Evolutionary conservation across 2,329 filamentous ascomycete genomes (phyloP).

Genomic region (Metarhizium album): DNA sequence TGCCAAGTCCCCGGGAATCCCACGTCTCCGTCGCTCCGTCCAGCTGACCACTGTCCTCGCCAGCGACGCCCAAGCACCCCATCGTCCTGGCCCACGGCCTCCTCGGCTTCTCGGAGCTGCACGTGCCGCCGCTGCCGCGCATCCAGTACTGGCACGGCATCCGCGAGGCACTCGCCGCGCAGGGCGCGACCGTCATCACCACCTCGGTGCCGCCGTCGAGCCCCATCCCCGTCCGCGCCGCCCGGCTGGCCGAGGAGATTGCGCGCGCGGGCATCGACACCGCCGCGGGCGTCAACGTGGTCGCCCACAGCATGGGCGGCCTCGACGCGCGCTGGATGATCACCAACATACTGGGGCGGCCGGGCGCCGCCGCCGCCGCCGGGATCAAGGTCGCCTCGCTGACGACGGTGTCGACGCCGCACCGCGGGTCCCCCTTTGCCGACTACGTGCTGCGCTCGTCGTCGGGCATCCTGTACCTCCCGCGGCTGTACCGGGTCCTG

Average conservation of each 20-base stretch:
- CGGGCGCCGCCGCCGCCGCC: background rate
- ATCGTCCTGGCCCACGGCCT: slow-evolving; percentile 57
- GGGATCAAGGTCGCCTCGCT: slow-evolving; percentile 36
- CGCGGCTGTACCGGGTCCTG: slow-evolving; percentile 41
- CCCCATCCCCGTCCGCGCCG: slow-evolving; percentile 49
- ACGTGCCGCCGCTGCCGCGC: slow-evolving; percentile 39
- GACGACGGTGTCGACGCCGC: slow-evolving; percentile 45
- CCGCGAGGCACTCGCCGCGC: slow-evolving; percentile 41
- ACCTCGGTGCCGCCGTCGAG: slow-evolving; percentile 51
- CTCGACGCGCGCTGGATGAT: slow-evolving; percentile 58
- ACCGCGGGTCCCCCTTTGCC: slow-evolving; percentile 44
- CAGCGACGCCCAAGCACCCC: slow-evolving; percentile 47
- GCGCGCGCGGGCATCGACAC: slow-evolving; percentile 15
- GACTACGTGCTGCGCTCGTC: slow-evolving; percentile 36
- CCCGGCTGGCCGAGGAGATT: slow-evolving; percentile 45
- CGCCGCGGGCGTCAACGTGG: slow-evolving; percentile 53
- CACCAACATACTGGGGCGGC: slow-evolving; percentile 36
- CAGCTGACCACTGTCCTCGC: background rate
- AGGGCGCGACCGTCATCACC: slow-evolving; percentile 45
- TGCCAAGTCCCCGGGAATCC: no score
- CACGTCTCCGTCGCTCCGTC: background rate
- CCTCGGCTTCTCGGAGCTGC: slow-evolving; percentile 51
- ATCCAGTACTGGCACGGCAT: slow-evolving; percentile 59
- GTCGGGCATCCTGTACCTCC: slow-evolving; percentile 34
- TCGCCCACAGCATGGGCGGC: slow-evolving; percentile 60